Evolutionary conservation across 1,139 yeast genomes (phyloP).

Genomic region (Yamadazyma atmosphaerica): DNA sequence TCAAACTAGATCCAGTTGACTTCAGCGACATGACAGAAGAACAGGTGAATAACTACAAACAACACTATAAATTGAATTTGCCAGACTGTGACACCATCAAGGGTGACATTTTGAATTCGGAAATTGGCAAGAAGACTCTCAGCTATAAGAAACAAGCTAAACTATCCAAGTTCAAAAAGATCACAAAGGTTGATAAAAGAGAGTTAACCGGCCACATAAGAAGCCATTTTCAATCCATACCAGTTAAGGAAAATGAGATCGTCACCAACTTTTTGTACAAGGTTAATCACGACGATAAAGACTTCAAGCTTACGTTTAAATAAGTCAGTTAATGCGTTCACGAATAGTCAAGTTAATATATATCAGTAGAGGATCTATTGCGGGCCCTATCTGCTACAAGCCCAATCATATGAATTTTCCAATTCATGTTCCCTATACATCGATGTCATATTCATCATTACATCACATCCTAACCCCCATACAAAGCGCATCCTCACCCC

Average conservation of each 20-base stretch:
- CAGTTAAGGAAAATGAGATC: conserved; percentile 74
- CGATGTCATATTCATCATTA: no score
- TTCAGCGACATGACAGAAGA: conserved; percentile 56
- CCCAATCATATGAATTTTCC: no score
- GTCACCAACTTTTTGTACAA: conserved; percentile 78
- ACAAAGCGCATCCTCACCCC: background rate
- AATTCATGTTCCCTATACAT: no score
- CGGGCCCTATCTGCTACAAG: no score
- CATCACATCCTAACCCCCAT: no score
- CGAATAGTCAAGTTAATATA: no score
- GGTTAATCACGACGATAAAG: conserved; percentile 62
- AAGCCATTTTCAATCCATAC: conserved; percentile 60
- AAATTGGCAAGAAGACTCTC: conserved; percentile 64
- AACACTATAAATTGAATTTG: conserved; percentile 46
- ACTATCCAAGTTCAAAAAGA: conserved; percentile 16
- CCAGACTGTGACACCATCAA: conserved; percentile 56
- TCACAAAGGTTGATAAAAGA: conserved; percentile 45
- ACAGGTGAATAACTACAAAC: conserved; percentile 58
- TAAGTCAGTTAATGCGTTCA: no score
- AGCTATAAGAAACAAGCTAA: conserved; percentile 34
- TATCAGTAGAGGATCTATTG: no score
- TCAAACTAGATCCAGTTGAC: conserved; percentile 55
- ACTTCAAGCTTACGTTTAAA: conserved; percentile 39
- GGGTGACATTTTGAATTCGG: conserved; percentile 61
- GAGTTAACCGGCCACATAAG: conserved; percentile 59